Evolutionary conservation across 169 alveolate genomes (phyloP).

Genomic region (Plasmodium fragile): DNA sequence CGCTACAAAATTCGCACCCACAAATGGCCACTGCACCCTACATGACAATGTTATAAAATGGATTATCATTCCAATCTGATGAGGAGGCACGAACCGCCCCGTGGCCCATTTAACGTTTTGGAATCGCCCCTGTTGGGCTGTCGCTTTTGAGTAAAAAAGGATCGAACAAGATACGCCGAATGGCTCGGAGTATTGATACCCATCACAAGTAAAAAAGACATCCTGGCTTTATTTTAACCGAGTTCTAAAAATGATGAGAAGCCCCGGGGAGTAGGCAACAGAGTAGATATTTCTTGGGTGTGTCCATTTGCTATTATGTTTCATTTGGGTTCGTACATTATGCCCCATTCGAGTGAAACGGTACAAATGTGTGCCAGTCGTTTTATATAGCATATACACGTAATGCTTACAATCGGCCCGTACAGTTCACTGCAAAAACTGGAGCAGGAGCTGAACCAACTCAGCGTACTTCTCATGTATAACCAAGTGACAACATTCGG

Average conservation of each 20-base stretch:
- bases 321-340: no score
- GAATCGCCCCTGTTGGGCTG: background rate
- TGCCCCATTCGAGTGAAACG: background rate
- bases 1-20: background rate
- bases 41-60: background rate
- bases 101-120: background rate
- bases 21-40: background rate
- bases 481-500: conserved; percentile 74
- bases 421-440: conserved; percentile 31
- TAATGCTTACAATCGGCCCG: background rate
- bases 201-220: background rate
- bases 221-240: background rate
- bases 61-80: background rate
- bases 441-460: conserved; percentile 20
- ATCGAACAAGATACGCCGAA: background rate
- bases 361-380: background rate
- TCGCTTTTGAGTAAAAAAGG: background rate
- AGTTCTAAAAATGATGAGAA: background rate
- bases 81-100: background rate
- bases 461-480: conserved; percentile 42
- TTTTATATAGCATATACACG: background rate
- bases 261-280: background rate
- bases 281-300: background rate
- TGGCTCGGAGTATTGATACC: background rate
- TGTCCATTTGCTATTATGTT: background rate